Evolutionary conservation across 208 protist species (phyloP), one percentile per base, ranked within the genome.

Genomic region (Trypanosoma scelopori): DNA sequence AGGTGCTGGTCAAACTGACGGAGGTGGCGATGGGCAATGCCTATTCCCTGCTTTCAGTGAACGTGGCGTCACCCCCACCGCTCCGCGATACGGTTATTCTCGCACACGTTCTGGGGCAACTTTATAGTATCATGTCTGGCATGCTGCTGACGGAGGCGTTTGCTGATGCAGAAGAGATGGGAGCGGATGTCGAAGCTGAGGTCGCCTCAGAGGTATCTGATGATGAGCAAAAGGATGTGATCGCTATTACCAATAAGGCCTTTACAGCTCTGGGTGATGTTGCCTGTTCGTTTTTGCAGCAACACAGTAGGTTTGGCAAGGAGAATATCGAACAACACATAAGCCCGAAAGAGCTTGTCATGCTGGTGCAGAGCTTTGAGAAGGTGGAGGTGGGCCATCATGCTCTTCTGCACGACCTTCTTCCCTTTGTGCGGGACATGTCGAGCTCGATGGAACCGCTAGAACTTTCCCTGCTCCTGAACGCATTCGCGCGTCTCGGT

Each of bases 321-420:
- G 49, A 22, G 48, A 43, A 11, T 41, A 45, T n/a, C 15, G 7
- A 16, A 20, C 32, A 41, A 27, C 39, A 50, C 1, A 59, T 86
- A 65, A 57, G 70, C 27, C 82, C 86, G 0, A 84, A 92, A 55
- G 55, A 87, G 20, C 55, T 90, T 25, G 67, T 94, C n/a, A 90
- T 94, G 74, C 78, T 94, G n/a, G 59, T 94, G 3, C 89, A 87
- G 66, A 77, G 73, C 35, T 92, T 87, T 64, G 89, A 90, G 50
- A 68, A 60, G 18, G 75, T 78, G 6, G 67, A 60, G 37, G 65
- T 68, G 49, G 52, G 62, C 28, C 74, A 59, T 74, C 74, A 60
- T 37, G 65, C 42, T 42, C 50, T 94, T 49, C 66, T 92, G 27
- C 87, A 88, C 63, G 76, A 81, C 63, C 16, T 92, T 27, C 57